Evolutionary conservation across 208 protist genomes (phyloP), one percentile per base, ranked within the genome.

Genomic region (Herpetomonas samuelpessoai): DNA sequence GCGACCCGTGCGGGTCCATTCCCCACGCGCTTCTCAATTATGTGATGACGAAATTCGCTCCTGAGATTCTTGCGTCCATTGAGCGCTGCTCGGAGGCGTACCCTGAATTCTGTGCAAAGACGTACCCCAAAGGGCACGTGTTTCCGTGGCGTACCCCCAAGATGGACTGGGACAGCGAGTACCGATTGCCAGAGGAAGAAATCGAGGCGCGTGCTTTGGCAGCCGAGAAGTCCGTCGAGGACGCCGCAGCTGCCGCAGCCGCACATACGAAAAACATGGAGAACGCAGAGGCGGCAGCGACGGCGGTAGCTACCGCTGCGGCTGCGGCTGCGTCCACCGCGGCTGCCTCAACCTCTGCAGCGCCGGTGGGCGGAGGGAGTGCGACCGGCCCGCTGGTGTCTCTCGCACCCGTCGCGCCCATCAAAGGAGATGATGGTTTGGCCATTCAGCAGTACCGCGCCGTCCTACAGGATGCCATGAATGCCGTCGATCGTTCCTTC

Each of bases 1-100:
- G 86, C 59, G 88, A 96, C 52, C 88, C 84, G 7, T 81, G 84
- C 45, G 91, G 91, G 3, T 88, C 71, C 45, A 93, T 95, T 25
- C 88, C 88, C 9, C 81, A 91, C 66, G 53, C 57, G 24, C 65
- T 93, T 44, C 89, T 95, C 51, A 95, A 93, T 68, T 79, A 83
- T 35, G 82, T 71, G 27, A 89, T 86, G 62, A 91, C 80, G 0
- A 86, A 87, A 44, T 48, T 74, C 1, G 83, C 78, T 1, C 68
- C 71, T 0, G 81, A 63, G 56, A 52, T 92, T 4, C 60, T 96
- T 22, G 65, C 81, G 62, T 84, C 85, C 12, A 82, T 76, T 45
- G 79, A 92, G 48, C 74, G 81, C 52, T 90, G 59, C 65, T 81
- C 84, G 22, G 62, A 79, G 48, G 35, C 54, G 48, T 96, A 96